These are phyloP conservation scores for Rhexocercosporidium sp. DNA, from an alignment of 2,329 filamentous ascomycete genomes.

Conservation along the genomic window DNA sequence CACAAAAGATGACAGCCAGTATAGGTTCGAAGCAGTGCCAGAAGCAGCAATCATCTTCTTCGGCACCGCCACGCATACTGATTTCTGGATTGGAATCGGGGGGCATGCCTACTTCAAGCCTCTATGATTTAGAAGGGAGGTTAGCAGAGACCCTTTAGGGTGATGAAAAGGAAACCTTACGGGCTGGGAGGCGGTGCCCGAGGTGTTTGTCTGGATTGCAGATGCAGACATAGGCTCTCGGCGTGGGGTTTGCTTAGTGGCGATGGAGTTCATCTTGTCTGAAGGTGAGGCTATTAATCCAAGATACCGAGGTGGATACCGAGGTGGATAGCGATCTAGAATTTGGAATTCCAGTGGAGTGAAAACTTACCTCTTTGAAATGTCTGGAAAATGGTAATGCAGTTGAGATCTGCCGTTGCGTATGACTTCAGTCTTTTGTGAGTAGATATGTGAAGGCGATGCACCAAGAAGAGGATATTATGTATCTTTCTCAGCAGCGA, in stretches of 20 bases:
- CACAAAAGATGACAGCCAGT: no score
- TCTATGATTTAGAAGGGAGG: background rate
- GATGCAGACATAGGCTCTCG: background rate
- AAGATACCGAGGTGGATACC: no score
- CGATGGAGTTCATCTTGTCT: background rate
- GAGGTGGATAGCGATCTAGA: no score
- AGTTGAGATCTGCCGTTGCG: no score
- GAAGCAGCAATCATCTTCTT: background rate
- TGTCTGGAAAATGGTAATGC: no score
- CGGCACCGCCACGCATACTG: background rate
- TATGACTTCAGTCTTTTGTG: no score
- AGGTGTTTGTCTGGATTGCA: background rate
- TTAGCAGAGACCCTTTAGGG: background rate
- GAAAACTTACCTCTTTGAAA: no score
- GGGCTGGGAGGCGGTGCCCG: background rate
- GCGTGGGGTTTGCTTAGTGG: background rate
- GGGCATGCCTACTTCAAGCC: background rate
- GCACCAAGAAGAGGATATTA: no score
- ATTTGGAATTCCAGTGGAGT: no score
- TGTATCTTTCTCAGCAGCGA: no score
- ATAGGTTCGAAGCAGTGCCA: background rate
- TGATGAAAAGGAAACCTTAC: background rate
- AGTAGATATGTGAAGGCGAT: no score
- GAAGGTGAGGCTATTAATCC: no score
- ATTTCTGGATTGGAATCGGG: background rate